Conservation (phyloP, 331 rosid genomes). For the Cydonia oblonga region DNA sequence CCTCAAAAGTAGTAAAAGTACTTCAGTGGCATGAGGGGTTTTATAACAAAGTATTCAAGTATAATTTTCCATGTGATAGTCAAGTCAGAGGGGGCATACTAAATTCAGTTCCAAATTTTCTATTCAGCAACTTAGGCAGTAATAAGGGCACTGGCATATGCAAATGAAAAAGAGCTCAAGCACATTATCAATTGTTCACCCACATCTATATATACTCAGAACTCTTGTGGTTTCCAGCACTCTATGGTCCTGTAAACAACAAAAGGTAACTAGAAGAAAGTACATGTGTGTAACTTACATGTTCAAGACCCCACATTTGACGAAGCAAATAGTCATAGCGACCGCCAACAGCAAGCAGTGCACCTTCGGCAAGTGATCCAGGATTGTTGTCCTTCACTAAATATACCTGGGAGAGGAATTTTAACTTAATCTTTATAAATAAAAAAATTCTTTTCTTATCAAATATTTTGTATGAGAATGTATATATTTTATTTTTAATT, state of each 20-base stretch:
- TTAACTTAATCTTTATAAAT: constrained; percentile 15
- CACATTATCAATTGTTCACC: not conserved
- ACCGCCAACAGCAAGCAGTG: constrained; percentile 82
- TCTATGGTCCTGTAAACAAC: not conserved
- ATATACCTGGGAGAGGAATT: constrained; percentile 52
- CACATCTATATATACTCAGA: not conserved
- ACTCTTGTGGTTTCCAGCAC: not conserved
- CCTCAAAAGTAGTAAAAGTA: not conserved
- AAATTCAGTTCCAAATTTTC: not conserved
- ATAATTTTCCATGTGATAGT: not conserved
- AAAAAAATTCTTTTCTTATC: not conserved
- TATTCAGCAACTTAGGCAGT: not conserved
- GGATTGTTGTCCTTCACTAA: constrained; percentile 65
- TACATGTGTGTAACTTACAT: constrained; percentile 36
- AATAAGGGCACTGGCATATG: not conserved
- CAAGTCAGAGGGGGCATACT: not conserved
- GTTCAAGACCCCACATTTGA: constrained; percentile 56
- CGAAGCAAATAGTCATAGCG: constrained; percentile 79
- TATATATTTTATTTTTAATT: not conserved
- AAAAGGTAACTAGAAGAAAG: constrained; percentile 5
- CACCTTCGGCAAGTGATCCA: constrained; percentile 67
- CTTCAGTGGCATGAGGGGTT: not conserved
- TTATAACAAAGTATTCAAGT: not conserved
- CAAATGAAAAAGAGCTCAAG: not conserved
- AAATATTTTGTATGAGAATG: constrained; percentile 7